phyloP scores from a whole-genome alignment of 139 green algal species.

The Chlamydomonas sp. region DNA sequence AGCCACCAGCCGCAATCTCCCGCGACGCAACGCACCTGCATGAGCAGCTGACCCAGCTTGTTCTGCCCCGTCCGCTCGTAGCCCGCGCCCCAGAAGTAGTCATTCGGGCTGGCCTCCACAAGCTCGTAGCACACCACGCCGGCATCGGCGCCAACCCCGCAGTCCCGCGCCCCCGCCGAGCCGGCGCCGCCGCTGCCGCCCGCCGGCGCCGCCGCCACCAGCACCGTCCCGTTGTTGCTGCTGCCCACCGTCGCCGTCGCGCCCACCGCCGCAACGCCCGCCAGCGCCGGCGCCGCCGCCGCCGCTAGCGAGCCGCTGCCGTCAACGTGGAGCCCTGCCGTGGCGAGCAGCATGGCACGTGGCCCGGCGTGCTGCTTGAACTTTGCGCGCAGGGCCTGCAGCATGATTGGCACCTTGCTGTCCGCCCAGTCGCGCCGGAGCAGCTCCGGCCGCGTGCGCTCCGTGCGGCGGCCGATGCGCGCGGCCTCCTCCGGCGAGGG shows the following conservation, averaged over 20 bases:
- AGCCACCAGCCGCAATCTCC: constrained; percentile 19
- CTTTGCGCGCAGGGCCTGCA: constrained; percentile 82
- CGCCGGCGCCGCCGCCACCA: not conserved
- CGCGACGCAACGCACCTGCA: constrained; percentile 62
- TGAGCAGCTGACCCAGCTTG: constrained; percentile 88
- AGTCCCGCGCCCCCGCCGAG: not conserved
- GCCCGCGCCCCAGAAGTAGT: constrained; percentile 90
- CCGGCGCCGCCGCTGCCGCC: not conserved
- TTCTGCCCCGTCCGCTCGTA: constrained; percentile 86
- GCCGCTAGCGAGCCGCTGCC: not conserved
- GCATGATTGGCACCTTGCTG: constrained; percentile 88
- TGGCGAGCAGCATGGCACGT: constrained; percentile 83
- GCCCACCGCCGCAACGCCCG: not conserved
- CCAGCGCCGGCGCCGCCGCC: not conserved
- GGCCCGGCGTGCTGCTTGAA: constrained; percentile 80
- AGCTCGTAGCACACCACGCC: constrained; percentile 23
- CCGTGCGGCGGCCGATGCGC: constrained; percentile 63
- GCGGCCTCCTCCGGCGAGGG: constrained; percentile 91
- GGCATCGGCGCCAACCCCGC: not conserved
- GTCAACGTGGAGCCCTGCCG: constrained; percentile 28
- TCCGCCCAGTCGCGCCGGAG: constrained; percentile 84
- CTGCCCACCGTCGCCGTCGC: not conserved
- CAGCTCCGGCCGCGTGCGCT: constrained; percentile 78
- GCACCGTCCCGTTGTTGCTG: not conserved
- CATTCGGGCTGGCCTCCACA: constrained; percentile 52